Base-by-base conservation (phyloP, 495 filamentous ascomycete species). In the Hyphodiscus hymeniophilus region DNA sequence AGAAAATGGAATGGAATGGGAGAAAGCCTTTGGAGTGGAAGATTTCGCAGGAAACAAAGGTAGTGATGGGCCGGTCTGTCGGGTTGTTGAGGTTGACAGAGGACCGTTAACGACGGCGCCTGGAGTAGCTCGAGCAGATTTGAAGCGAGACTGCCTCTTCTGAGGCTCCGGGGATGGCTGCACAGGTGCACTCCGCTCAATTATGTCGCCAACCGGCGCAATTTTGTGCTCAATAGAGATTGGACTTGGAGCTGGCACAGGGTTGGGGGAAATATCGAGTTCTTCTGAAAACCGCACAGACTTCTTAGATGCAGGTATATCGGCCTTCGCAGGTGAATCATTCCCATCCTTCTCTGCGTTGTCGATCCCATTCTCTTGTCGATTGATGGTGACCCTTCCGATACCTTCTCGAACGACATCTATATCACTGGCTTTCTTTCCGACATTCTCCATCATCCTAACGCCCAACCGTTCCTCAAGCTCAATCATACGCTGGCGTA, bases 401-500 rank as follows among this genome's bases (percentile, higher is more conserved):
- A 71, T 61, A 8, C 67, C 63, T 23, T 64, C 61, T 24, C 51
- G 20, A 6, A 60, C 50, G 22, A 55, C 41, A 26, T 63, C 60
- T 24, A 52, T 51, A 24, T 58, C 35, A 36, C 48, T 54, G 7
- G 58, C 51, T 72, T 63, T 56, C 67, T 76, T 59, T 65, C 58
- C 78, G 48, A 74, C 54, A 46, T 79, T 81, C 54, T 66, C 64
- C 63, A 77, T 66, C 15, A 73, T 70, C 46, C 73, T 63, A 24
- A 72, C 70, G 40, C 79, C 83, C 3, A 91, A 71, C 36, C 76
- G 79, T 48, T 80, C 71, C 60, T 90, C 84, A n/a, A 98, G 69
- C 50, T 87, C 85, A 39, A 84, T 75, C 87, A 98, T 94, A 39
- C 82, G 72, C 42, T 74, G 70, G 21, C 80, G 75, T 38, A 95